Percentiles rank a stretch among this genome's conserved stretches.
phyloP scores from a whole-genome alignment of 2,329 filamentous ascomycete genomes.

The Ophiostoma sp. region DNA sequence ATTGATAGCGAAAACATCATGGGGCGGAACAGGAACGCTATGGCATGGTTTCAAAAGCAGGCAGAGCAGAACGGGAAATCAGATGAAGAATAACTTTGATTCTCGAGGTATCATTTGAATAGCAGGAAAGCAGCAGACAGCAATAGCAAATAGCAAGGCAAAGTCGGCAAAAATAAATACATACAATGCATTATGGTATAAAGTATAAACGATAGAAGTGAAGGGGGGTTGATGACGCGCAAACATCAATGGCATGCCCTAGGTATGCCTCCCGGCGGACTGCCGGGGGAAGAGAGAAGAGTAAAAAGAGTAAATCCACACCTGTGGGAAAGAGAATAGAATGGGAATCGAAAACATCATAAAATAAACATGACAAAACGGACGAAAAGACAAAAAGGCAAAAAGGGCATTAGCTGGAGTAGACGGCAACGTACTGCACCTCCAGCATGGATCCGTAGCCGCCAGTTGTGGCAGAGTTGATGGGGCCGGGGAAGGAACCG shows the following conservation, averaged over 20 bases:
- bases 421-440: slow-evolving; percentile 32
- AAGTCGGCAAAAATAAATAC: neutral
- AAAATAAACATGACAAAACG: neutral
- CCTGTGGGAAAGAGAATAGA: slow-evolving; percentile 4
- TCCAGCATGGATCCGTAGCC: slow-evolving; percentile 32
- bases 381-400: neutral
- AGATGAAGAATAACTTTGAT: neutral
- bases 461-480: slow-evolving; percentile 34
- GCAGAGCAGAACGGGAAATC: neutral
- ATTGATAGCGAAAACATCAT: no score
- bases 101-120: neutral
- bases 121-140: neutral
- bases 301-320: slow-evolving; percentile 12
- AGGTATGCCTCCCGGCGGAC: slow-evolving; percentile 3
- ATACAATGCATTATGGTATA: neutral
- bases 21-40: neutral
- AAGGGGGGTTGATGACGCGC: neutral
- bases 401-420: slow-evolving; percentile 22
- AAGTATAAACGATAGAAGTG: slow-evolving; percentile 12
- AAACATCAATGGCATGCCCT: neutral
- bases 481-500: slow-evolving; percentile 43
- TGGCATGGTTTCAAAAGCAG: neutral
- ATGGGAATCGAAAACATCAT: neutral
- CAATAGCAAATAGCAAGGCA: neutral
- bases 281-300: slow-evolving; percentile 3